Base-by-base conservation (phyloP, 257 asterid species). In the Solanum pennellii region DNA sequence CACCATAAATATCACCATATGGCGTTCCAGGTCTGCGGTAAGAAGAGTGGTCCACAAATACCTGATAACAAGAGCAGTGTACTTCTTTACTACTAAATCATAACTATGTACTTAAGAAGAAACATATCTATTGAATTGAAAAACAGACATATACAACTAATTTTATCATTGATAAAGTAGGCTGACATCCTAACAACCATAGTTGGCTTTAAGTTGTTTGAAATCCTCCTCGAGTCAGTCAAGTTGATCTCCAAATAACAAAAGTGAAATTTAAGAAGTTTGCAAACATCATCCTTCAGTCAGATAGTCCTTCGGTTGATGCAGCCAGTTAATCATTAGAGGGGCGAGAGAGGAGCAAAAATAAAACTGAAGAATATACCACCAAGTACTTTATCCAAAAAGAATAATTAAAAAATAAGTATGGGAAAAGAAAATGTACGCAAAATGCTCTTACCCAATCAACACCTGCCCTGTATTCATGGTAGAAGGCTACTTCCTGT, bases 11-110 rank as follows among this genome's bases (percentile, higher is more conserved):
- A 94, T 96, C 99, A 49, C 99, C 99, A 86, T 97, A 97, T 14
- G 99, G 99, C 76, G 94, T 96, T 85, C 99, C 99, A n/a, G 97
- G 96, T 76, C 99, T 94, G 45, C 89, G 96, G 90, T 92, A 97
- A 1, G 98, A 93, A 88, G 95, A 94, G 88, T 97, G 99, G 83
- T 96, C 99, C 87, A 97, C 93, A 89, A 96, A 97, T 15, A 97
- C 95, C 99, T 97, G 90, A 87, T 65, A 89, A 44, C 84, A 90
- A 33, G 29, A 82, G 85, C 85, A 49, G 45, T 49, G 69, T 49
- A 44, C 79, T 76, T 73, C 84, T 45, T 60, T 23, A 85, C 47
- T 60, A 59, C 16, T 89, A 41, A 76, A 35, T 85, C 85, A 79
- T 73, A 23, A 85, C 20, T 82, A 82, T 82, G 85, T 47, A 82